Percentiles rank a stretch among this genome's conserved stretches.
phyloP scores from a whole-genome alignment of 805 yeast species.

The Schwanniomyces yamadae region DNA sequence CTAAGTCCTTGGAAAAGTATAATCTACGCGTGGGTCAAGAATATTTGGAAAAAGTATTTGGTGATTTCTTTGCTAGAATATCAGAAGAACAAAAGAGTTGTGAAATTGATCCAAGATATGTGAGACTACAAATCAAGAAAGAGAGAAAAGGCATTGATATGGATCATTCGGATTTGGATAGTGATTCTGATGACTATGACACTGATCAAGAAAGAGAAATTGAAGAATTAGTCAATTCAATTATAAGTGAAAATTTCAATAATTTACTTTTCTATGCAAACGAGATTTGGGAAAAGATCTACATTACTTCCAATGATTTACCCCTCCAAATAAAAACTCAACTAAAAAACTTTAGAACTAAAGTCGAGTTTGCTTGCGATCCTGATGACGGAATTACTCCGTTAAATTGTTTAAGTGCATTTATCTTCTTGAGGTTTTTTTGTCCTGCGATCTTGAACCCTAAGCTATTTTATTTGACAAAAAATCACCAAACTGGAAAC shows the following conservation, averaged over 20 bases:
- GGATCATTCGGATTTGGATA: conserved; percentile 20
- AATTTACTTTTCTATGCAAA: conserved; percentile 51
- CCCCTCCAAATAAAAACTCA: conserved; percentile 67
- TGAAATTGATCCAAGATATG: conserved; percentile 77
- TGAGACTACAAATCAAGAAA: conserved; percentile 38
- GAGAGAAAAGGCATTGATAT: conserved; percentile 21
- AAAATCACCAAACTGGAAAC: conserved; percentile 66
- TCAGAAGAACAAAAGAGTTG: conserved; percentile 52
- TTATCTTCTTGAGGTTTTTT: conserved; percentile 61
- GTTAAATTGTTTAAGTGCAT: conserved; percentile 76
- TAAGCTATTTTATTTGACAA: conserved; percentile 71
- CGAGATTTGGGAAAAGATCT: conserved; percentile 66
- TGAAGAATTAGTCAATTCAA: conserved; percentile 31
- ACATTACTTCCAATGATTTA: conserved; percentile 66
- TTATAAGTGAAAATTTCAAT: conserved; percentile 47
- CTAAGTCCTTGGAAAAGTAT: conserved; percentile 77
- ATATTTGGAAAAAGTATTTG: conserved; percentile 70
- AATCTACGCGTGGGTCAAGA: conserved; percentile 77
- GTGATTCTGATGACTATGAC: conserved; percentile 17
- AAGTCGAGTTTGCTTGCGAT: conserved; percentile 61
- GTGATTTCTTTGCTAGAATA: conserved; percentile 60
- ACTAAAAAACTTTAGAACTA: conserved; percentile 59
- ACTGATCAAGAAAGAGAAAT: conserved; percentile 31
- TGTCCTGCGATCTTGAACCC: conserved; percentile 92
- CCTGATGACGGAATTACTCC: conserved; percentile 54